A percentile compares a stretch with the other conserved stretches of the same genome.
Evolutionary conservation across 192 early-diverging fungal species (phyloP).

Genomic region (Endogone sp.): DNA sequence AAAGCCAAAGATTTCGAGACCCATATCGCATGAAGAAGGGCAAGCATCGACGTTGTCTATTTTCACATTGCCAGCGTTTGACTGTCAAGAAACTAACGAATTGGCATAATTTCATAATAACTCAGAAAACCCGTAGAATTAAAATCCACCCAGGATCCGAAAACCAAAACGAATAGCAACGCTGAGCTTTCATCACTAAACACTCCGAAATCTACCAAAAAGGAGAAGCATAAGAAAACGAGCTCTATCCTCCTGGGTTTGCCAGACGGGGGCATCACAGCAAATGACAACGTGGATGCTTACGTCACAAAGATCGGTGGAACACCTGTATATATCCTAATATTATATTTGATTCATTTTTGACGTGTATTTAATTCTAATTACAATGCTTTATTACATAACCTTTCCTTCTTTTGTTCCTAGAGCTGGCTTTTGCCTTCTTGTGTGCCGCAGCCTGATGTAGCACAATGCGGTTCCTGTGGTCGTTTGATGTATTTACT

Average conservation of each 20-base stretch:
- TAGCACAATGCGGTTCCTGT: constrained; percentile 54
- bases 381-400: not conserved
- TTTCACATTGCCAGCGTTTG: no score
- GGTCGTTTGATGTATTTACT: constrained; percentile 58
- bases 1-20: no score
- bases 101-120: no score
- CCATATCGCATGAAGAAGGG: no score
- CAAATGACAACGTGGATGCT: constrained; percentile 44
- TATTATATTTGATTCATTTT: no score
- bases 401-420: not conserved
- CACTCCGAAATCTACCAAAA: constrained; percentile 5
- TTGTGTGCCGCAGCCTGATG: constrained; percentile 19
- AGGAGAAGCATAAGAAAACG: constrained; percentile 21
- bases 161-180: not conserved
- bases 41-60: no score
- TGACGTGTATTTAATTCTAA: no score
- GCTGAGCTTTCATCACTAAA: not conserved
- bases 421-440: constrained; percentile 41
- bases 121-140: not conserved
- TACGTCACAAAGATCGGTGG: constrained; percentile 67
- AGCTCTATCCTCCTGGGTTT: constrained; percentile 39
- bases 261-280: constrained; percentile 39
- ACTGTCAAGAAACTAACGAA: no score
- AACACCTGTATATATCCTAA: constrained; percentile 52
- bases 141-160: not conserved